Percentiles rank a stretch among this genome's conserved stretches.
Evolutionary conservation across 2,329 filamentous ascomycete species (phyloP).

Genomic region (Neophaeococcomyces mojaviensis): DNA sequence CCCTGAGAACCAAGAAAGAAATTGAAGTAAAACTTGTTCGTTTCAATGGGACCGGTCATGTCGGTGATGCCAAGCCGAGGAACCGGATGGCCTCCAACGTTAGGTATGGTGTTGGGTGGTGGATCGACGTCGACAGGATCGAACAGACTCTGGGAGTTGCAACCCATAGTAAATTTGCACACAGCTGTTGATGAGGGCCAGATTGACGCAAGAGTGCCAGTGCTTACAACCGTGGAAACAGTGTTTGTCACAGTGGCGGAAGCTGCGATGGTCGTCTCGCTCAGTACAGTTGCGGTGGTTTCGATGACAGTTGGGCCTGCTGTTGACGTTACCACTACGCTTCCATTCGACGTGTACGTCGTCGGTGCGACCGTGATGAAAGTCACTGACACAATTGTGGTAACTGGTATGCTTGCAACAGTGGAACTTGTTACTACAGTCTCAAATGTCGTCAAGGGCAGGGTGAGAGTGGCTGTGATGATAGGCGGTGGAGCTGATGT

Average conservation of each 20-base stretch:
- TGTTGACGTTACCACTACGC: conserved; percentile 15
- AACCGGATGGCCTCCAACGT: conserved; percentile 37
- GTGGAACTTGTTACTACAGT: conserved; percentile 17
- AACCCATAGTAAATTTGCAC: conserved; percentile 19
- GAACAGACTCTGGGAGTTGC: conserved; percentile 34
- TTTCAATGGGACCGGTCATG: conserved; percentile 31
- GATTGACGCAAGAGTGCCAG: conserved; percentile 9
- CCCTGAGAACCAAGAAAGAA: conserved; percentile 69
- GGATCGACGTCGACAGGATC: conserved; percentile 32
- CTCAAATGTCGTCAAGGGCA: conserved; percentile 20
- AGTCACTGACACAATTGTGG: conserved; percentile 17
- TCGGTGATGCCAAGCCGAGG: conserved; percentile 29
- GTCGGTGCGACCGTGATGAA: conserved; percentile 18
- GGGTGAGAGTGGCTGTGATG: conserved; percentile 19
- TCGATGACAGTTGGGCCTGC: conserved; percentile 19
- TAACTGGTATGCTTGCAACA: conserved; percentile 16
- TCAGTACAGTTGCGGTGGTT: conserved; percentile 18
- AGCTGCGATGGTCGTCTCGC: conserved; percentile 18
- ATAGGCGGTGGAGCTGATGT: conserved; percentile 13
- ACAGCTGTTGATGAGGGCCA: conserved; percentile 15
- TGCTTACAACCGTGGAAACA: conserved; percentile 16
- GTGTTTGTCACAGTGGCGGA: conserved; percentile 17
- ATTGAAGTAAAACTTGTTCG: conserved; percentile 64
- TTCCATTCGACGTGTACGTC: conserved; percentile 16
- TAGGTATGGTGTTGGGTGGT: conserved; percentile 32